Evolutionary conservation across 1,139 yeast genomes (phyloP).

Genomic region (Scheffersomyces parashehatae): DNA sequence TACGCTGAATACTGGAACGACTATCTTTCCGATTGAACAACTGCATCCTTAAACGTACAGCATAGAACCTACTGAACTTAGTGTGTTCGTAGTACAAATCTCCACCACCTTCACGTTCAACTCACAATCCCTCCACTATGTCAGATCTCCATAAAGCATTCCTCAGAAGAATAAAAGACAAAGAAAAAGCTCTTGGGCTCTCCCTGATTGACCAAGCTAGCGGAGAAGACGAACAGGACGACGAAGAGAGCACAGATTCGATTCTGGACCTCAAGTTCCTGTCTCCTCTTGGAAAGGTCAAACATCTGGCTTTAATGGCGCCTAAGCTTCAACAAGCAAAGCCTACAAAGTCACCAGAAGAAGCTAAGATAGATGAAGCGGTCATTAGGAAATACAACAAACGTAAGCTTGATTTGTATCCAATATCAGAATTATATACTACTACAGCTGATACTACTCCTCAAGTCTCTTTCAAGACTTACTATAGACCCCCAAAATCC

Average conservation of each 20-base stretch:
- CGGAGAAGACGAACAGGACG: constrained; percentile 12
- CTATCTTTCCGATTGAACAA: too few relatives aligned
- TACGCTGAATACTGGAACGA: too few relatives aligned
- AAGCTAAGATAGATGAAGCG: too few relatives aligned
- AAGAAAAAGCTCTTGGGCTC: constrained; percentile 40
- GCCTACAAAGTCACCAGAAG: too few relatives aligned
- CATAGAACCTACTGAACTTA: too few relatives aligned
- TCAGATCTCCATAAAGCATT: constrained; percentile 20
- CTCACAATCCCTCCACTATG: constrained; percentile 4
- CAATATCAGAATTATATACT: constrained; percentile 6
- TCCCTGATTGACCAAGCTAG: constrained; percentile 30
- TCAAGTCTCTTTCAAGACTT: constrained; percentile 46
- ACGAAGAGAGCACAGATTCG: neutral
- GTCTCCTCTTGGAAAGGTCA: too few relatives aligned
- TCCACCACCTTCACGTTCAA: too few relatives aligned
- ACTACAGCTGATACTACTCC: neutral
- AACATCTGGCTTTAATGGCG: too few relatives aligned
- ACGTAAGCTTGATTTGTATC: constrained; percentile 8
- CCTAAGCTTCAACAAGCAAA: too few relatives aligned
- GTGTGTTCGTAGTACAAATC: too few relatives aligned
- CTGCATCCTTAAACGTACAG: too few relatives aligned
- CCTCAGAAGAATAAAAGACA: constrained; percentile 38
- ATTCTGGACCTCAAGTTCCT: too few relatives aligned
- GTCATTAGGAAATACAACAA: constrained; percentile 2
- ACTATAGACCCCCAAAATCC: constrained; percentile 54